Evolutionary conservation across 2,329 filamentous ascomycete genomes (phyloP), one percentile per base, ranked within the genome.

Genomic region (Chaetomiaceae sp.): DNA sequence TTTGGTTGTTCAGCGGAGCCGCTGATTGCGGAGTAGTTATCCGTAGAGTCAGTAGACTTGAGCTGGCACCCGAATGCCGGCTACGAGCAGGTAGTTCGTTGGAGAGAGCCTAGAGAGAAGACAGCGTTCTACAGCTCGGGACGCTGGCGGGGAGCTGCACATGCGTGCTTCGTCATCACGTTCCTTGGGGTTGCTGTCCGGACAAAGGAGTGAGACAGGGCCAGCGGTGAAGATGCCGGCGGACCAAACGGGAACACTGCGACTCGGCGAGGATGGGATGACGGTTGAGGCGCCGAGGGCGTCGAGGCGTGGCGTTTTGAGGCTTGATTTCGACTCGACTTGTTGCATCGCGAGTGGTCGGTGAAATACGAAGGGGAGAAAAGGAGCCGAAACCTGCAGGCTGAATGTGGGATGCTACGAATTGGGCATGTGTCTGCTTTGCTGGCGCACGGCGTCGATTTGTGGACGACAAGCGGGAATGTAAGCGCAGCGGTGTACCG

Each of bases 151-250:
- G 36, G 53, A 55, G 46, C 49, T 56, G 49, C 54, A 53, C 49
- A 39, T 37, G 27, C n/a, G 45, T 25, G 27, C 27, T 31, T 23
- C 31, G 40, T 42, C 48, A 39, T 43, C 53, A 44, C 48, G 39
- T 23, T 48, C 20, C 48, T 45, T 29, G 11, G 15, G 15, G 3
- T 39, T 36, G 36, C 12, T 25, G 49, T 40, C 37, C 22, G 29
- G 47, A 7, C 37, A 34, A 31, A 48, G 23, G 29, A 7, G 51
- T 57, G 51, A 48, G 51, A 57, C 55, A 57, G 47, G 14, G 49
- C 43, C 37, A 49, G 51, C 55, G 55, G 55, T 54, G 51, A 57
- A 45, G 55, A 29, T 53, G 54, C 44, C 29, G 15, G 20, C 44
- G 33, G 17, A 43, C 45, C 34, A 29, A 53, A 42, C 22, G 8